A percentile compares a stretch with the other conserved stretches of the same genome.
These are phyloP conservation scores for Cladophialophora psammophila DNA, from an alignment of 2,329 filamentous ascomycete genomes.

Conservation along the genomic window DNA sequence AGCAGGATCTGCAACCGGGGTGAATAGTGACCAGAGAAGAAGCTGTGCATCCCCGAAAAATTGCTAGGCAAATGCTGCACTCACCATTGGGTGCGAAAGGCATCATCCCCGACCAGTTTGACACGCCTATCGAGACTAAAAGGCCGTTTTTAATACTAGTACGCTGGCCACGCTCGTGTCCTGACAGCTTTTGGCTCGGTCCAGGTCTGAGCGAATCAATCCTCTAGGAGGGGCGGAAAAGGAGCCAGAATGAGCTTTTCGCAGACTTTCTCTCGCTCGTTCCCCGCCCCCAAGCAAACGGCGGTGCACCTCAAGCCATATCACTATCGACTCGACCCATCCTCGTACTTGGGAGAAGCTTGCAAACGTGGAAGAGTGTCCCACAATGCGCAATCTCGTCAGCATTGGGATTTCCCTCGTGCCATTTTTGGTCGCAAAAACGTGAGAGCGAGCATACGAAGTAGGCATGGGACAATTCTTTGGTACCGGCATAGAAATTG, in stretches of 20 bases:
- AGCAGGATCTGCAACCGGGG: slow-evolving; percentile 29
- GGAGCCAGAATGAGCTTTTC: slow-evolving; percentile 8
- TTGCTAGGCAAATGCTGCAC: slow-evolving; percentile 11
- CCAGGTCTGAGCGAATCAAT: slow-evolving; percentile 15
- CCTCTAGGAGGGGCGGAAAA: slow-evolving; percentile 5
- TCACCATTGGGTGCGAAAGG: slow-evolving; percentile 19
- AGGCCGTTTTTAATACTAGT: slow-evolving; percentile 12
- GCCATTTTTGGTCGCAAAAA: background rate
- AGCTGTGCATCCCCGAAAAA: slow-evolving; percentile 8
- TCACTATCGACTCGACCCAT: slow-evolving; percentile 3
- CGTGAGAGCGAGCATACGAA: background rate
- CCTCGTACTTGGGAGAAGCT: slow-evolving; percentile 1
- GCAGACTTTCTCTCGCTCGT: slow-evolving; percentile 14
- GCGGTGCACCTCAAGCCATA: slow-evolving; percentile 12
- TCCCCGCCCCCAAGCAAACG: slow-evolving; percentile 23
- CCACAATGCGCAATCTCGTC: slow-evolving; percentile 2
- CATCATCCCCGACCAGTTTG: slow-evolving; percentile 18
- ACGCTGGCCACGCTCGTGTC: slow-evolving; percentile 12
- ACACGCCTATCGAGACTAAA: slow-evolving; percentile 26
- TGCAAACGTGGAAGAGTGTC: background rate
- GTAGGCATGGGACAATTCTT: background rate
- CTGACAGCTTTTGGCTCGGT: slow-evolving; percentile 10
- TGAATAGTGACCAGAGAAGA: slow-evolving; percentile 15
- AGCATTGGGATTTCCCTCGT: slow-evolving; percentile 2
- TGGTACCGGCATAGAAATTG: background rate